Conservation (phyloP, 345 rosid species). For the Barbarea vulgaris region DNA sequence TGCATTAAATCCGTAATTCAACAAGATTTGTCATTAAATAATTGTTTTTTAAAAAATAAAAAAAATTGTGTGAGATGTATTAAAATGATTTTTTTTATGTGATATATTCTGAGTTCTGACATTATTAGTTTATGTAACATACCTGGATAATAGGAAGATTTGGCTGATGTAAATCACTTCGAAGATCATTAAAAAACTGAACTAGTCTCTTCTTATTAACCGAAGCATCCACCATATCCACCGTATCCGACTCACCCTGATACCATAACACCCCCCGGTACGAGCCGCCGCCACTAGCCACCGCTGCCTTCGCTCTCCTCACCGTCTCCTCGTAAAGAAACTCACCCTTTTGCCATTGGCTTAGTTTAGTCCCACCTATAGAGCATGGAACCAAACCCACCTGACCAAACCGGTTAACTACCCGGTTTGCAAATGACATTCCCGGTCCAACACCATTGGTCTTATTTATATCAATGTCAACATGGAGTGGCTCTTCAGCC, state of each 20-base stretch:
- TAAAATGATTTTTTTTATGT: background rate
- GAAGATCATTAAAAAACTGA: slow-evolving; percentile 55
- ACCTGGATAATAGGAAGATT: slow-evolving; percentile 78
- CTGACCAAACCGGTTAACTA: slow-evolving; percentile 43
- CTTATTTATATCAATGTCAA: slow-evolving; percentile 65
- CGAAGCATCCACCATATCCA: slow-evolving; percentile 48
- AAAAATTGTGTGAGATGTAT: background rate
- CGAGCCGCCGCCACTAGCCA: slow-evolving; percentile 44
- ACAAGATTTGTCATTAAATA: too few relatives aligned
- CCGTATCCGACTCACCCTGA: slow-evolving; percentile 83
- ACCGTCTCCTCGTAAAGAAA: slow-evolving; percentile 57
- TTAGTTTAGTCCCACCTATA: slow-evolving; percentile 73
- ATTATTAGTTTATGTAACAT: background rate
- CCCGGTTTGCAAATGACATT: slow-evolving; percentile 67
- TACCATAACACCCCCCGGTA: slow-evolving; percentile 74
- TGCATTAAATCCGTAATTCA: background rate
- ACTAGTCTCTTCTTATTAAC: slow-evolving; percentile 56
- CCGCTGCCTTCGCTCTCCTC: slow-evolving; percentile 46
- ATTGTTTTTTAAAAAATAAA: too few relatives aligned
- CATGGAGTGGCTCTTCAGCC: slow-evolving; percentile 78
- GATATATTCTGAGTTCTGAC: too few relatives aligned
- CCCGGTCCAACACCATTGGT: slow-evolving; percentile 84
- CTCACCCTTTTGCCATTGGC: slow-evolving; percentile 69
- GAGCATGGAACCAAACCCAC: slow-evolving; percentile 89
- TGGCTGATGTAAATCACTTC: slow-evolving; percentile 64